phyloP scores from a whole-genome alignment of 2,329 filamentous ascomycete genomes.

The Fonsecaea nubica region DNA sequence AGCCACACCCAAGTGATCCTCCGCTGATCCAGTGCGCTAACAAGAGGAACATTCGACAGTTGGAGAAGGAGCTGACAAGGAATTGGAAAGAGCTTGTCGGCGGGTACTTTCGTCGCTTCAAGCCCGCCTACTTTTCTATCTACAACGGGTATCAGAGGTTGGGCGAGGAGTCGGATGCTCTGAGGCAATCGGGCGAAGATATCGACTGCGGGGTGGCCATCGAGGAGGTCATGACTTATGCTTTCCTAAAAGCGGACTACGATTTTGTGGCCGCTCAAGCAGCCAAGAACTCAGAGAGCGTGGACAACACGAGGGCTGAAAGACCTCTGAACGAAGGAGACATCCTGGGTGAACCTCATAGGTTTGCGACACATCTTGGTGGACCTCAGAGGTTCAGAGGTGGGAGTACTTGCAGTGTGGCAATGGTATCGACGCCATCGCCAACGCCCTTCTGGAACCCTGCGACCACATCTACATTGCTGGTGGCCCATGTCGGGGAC shows the following conservation, averaged over 20 bases:
- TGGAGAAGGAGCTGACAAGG: conserved; percentile 74
- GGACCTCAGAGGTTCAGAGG: conserved; percentile 79
- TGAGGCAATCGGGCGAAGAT: conserved; percentile 36
- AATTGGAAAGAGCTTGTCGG: conserved; percentile 86
- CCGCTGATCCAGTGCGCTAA: conserved; percentile 62
- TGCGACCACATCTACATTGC: conserved; percentile 77
- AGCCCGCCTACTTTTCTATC: conserved; percentile 75
- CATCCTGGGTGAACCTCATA: conserved; percentile 71
- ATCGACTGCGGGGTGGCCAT: conserved; percentile 51
- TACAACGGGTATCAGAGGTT: conserved; percentile 44
- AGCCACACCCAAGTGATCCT: conserved; percentile 44
- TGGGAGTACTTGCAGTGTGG: conserved; percentile 89
- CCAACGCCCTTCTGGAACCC: conserved; percentile 96
- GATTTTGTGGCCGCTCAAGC: conserved; percentile 94
- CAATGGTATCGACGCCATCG: conserved; percentile 88
- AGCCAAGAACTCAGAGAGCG: conserved; percentile 69
- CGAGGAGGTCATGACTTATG: conserved; percentile 76
- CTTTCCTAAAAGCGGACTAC: conserved; percentile 90
- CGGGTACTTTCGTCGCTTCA: conserved; percentile 92
- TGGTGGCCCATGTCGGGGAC: conserved; percentile 92
- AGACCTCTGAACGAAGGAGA: conserved; percentile 83
- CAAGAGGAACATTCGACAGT: conserved; percentile 66
- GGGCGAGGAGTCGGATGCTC: conserved; percentile 44
- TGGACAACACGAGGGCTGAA: conserved; percentile 73
- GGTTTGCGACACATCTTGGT: conserved; percentile 64